Conservation (phyloP, 129 eudicot species). For the Silybum marianum region DNA sequence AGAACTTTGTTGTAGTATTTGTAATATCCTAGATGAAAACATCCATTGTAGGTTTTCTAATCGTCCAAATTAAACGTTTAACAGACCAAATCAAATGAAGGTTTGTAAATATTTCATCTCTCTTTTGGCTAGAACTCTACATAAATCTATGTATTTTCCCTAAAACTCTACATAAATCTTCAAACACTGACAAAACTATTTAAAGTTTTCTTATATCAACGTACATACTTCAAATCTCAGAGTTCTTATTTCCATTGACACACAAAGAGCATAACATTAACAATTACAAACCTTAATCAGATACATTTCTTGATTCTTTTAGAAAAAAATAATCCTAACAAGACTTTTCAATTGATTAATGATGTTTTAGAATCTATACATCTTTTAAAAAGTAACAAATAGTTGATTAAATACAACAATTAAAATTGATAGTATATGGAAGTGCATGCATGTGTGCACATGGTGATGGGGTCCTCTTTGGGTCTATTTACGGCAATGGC, state of each 20-base stretch:
- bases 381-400: not conserved
- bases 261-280: not conserved
- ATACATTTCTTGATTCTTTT: not conserved
- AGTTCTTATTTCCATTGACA: not conserved
- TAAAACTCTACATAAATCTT: too few species aligned
- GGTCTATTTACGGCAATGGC: slow-evolving; percentile 36
- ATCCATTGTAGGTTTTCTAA: not conserved
- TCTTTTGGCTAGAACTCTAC: not conserved
- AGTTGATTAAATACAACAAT: slow-evolving; percentile 13
- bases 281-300: not conserved
- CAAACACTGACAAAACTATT: not conserved
- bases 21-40: not conserved
- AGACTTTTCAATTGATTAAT: not conserved
- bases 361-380: not conserved
- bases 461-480: slow-evolving; percentile 40
- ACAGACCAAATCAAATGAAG: not conserved
- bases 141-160: not conserved
- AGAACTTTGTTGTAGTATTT: not conserved
- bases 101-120: not conserved
- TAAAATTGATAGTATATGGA: slow-evolving; percentile 29
- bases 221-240: not conserved
- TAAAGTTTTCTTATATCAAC: not conserved
- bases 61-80: not conserved
- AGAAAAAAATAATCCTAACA: too few species aligned
- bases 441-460: slow-evolving; percentile 44